These are phyloP conservation scores for Vigna hirtella DNA, from an alignment of 306 rosid species.

Conservation along the genomic window DNA sequence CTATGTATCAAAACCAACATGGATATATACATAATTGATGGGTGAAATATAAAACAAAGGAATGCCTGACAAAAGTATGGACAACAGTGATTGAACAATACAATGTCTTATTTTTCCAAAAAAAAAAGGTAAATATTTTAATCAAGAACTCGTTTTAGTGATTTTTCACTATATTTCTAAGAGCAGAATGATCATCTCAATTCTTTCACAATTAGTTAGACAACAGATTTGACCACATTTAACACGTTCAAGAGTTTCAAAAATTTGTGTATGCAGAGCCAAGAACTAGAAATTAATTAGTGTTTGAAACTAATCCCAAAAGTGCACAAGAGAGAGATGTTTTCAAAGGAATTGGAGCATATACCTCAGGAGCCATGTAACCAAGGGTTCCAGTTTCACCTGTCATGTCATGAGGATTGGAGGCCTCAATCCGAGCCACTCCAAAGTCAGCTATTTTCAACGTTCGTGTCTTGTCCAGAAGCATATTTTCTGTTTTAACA, in stretches of 20 bases:
- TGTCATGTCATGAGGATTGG: slow-evolving; percentile 99
- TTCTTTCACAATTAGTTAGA: slow-evolving; percentile 28
- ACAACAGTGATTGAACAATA: neutral
- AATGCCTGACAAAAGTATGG: neutral
- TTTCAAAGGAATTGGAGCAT: slow-evolving; percentile 34
- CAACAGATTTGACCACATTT: slow-evolving; percentile 6
- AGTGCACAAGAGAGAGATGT: slow-evolving; percentile 2
- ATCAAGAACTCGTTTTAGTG: neutral
- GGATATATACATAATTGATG: neutral
- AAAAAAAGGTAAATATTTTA: neutral
- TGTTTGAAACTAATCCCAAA: slow-evolving; percentile 24
- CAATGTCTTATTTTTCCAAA: neutral
- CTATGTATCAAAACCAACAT: neutral
- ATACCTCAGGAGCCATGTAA: slow-evolving; percentile 99
- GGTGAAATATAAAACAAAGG: neutral
- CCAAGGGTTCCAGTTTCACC: slow-evolving; percentile 98
- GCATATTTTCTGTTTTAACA: slow-evolving; percentile 99
- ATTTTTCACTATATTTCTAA: neutral
- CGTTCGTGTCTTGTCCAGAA: slow-evolving; percentile 89
- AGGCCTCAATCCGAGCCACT: slow-evolving; percentile 99
- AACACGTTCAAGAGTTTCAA: slow-evolving; percentile 20
- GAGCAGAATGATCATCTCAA: neutral
- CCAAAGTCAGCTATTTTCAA: slow-evolving; percentile 96
- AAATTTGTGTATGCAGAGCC: slow-evolving; percentile 6
- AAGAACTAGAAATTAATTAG: slow-evolving; percentile 5